phyloP scores from a whole-genome alignment of 2,329 filamentous ascomycete species.

The Grosmannia clavigera region DNA sequence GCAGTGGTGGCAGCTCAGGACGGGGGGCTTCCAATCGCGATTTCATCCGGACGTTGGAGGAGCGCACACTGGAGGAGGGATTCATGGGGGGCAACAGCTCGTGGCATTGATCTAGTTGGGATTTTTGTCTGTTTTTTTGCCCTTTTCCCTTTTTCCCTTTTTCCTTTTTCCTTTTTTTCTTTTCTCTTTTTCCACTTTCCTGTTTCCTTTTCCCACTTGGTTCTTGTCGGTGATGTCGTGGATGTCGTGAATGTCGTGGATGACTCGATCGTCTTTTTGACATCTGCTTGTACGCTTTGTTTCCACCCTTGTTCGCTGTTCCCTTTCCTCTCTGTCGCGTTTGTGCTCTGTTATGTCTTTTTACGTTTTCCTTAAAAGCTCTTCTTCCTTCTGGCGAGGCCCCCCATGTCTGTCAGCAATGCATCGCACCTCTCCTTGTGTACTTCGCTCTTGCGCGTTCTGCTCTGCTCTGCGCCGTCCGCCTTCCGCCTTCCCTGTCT shows the following conservation, averaged over 20 bases:
- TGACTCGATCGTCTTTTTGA: not conserved
- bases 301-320: not conserved
- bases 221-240: not conserved
- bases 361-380: not conserved
- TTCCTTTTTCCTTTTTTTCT: too few species aligned
- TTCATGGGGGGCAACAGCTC: constrained; percentile 58
- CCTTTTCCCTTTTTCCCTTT: too few species aligned
- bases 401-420: too few species aligned
- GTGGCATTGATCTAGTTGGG: constrained; percentile 43
- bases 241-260: not conserved
- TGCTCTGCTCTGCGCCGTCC: not conserved
- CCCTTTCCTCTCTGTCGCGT: not conserved
- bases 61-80: constrained; percentile 85
- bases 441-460: not conserved
- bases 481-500: not conserved
- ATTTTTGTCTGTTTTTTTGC: not conserved
- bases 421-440: not conserved
- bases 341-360: not conserved
- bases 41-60: constrained; percentile 90
- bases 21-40: constrained; percentile 49
- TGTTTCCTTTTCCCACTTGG: not conserved
- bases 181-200: too few species aligned
- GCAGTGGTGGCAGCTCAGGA: not conserved
- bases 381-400: not conserved
- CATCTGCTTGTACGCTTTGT: not conserved